Evolutionary conservation across 2,329 filamentous ascomycete genomes (phyloP).

Genomic region (Alternaria sp.): DNA sequence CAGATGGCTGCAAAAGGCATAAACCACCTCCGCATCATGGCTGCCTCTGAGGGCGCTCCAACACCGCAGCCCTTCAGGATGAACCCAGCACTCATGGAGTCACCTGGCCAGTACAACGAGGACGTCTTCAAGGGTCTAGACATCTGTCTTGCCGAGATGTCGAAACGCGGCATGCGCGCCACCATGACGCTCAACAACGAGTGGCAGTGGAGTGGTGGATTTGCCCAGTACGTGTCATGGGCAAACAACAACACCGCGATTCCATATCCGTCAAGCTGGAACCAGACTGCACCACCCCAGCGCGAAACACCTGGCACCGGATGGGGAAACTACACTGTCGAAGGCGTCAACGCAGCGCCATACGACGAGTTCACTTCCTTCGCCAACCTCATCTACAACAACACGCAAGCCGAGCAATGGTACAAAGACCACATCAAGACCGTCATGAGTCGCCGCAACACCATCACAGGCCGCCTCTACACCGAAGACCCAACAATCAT

Average conservation of each 20-base stretch:
- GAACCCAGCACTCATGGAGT: conserved; percentile 45
- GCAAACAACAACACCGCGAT: conserved; percentile 44
- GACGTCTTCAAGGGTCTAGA: conserved; percentile 48
- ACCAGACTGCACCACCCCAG: conserved; percentile 46
- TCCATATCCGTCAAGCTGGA: conserved; percentile 49
- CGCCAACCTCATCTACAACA: conserved; percentile 48
- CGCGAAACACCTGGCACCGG: conserved; percentile 41
- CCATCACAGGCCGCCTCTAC: conserved; percentile 45
- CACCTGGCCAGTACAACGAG: conserved; percentile 49
- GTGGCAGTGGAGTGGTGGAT: conserved; percentile 51
- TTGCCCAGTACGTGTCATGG: conserved; percentile 49
- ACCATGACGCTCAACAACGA: conserved; percentile 50
- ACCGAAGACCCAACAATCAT: conserved; percentile 49
- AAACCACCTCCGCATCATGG: conserved; percentile 52
- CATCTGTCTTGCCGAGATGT: conserved; percentile 49
- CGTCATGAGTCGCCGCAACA: conserved; percentile 46
- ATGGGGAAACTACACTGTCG: conserved; percentile 49
- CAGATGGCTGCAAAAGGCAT: conserved; percentile 50
- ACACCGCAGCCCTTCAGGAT: conserved; percentile 50
- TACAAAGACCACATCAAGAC: conserved; percentile 48
- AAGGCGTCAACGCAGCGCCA: conserved; percentile 40
- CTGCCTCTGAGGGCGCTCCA: conserved; percentile 47
- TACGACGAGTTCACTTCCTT: conserved; percentile 37
- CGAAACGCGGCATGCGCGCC: conserved; percentile 48
- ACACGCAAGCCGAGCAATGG: conserved; percentile 41